Conservation (phyloP, 2,329 filamentous ascomycete species). For the Venturia oleaginea region DNA sequence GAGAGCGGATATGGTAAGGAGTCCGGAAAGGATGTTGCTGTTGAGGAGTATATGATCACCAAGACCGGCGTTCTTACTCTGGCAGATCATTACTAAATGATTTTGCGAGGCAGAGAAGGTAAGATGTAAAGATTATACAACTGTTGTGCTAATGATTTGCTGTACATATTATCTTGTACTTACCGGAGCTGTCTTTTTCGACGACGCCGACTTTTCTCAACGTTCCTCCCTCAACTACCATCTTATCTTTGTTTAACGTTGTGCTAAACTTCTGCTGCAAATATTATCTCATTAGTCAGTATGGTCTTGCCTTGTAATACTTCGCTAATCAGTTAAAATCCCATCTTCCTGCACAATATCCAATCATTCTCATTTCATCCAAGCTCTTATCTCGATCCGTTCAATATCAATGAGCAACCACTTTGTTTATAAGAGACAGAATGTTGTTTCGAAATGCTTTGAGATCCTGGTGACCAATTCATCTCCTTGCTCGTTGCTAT, state of each 20-base stretch:
- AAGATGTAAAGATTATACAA: not conserved
- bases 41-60: constrained; percentile 52
- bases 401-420: not conserved
- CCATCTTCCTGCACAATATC: too few species aligned
- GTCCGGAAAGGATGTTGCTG: constrained; percentile 56
- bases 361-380: not conserved
- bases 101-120: not conserved
- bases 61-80: constrained; percentile 58
- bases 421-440: not conserved
- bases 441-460: not conserved
- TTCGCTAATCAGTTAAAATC: not conserved
- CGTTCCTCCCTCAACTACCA: too few species aligned
- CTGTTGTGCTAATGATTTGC: not conserved
- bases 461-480: too few species aligned
- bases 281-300: not conserved
- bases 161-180: not conserved
- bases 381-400: not conserved
- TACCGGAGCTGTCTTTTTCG: too few species aligned
- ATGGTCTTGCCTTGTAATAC: not conserved
- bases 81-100: constrained; percentile 30
- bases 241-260: too few species aligned
- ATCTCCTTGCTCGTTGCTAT: not conserved
- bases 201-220: too few species aligned
- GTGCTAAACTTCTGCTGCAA: too few species aligned
- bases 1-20: constrained; percentile 61